Evolutionary conservation across 495 filamentous ascomycete genomes (phyloP).

Genomic region (Jackrogersella multiformis): DNA sequence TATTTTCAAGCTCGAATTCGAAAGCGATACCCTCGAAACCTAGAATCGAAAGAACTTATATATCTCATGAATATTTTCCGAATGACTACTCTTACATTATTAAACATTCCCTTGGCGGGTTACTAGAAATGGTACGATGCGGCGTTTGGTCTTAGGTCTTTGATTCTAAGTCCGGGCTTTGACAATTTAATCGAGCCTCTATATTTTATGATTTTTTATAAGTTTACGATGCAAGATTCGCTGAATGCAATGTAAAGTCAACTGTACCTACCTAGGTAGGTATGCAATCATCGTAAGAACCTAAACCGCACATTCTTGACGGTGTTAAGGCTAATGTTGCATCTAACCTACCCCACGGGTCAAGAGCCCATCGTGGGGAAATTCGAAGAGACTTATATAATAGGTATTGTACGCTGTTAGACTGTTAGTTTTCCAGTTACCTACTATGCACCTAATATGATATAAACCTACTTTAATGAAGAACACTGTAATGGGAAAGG

Average conservation of each 20-base stretch:
- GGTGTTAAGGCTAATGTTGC: neutral
- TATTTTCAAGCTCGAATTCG: neutral
- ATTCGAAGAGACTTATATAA: no score
- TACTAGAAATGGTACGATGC: neutral
- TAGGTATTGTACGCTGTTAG: no score
- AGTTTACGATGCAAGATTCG: neutral
- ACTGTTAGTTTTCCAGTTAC: no score
- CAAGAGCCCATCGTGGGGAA: neutral
- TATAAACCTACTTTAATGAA: no score
- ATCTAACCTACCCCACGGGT: neutral
- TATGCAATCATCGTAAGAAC: conserved; percentile 19
- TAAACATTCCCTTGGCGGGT: no score
- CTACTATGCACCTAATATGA: no score
- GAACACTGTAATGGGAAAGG: no score
- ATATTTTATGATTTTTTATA: no score
- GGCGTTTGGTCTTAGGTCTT: neutral
- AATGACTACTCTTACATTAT: neutral
- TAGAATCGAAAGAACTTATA: neutral
- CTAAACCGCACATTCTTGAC: conserved; percentile 9
- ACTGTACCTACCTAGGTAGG: no score
- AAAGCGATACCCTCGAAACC: neutral
- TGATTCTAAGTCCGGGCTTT: neutral
- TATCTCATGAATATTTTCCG: neutral
- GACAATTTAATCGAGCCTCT: neutral
- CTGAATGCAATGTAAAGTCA: neutral